Percentiles rank a stretch among this genome's conserved stretches.
These are phyloP conservation scores for Allantophomopsis cytisporea DNA, from an alignment of 2,329 filamentous ascomycete species.

Conservation along the genomic window DNA sequence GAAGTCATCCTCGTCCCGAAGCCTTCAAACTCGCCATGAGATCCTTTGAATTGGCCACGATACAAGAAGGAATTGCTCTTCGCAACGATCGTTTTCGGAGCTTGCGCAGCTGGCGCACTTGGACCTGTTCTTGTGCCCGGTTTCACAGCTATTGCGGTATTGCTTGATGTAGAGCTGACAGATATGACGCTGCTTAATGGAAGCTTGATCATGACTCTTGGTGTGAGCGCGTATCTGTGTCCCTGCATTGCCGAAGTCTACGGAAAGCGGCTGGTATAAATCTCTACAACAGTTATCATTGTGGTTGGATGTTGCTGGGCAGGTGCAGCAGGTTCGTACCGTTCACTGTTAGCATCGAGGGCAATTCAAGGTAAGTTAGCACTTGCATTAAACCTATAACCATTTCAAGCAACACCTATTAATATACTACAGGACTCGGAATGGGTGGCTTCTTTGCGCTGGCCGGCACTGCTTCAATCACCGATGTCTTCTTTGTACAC, in stretches of 20 bases:
- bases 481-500: too few relatives aligned
- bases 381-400: background rate
- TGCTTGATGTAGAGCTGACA: constrained; percentile 3
- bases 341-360: constrained; percentile 1
- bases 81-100: constrained; percentile 1
- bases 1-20: too few relatives aligned
- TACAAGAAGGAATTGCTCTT: constrained; percentile 1
- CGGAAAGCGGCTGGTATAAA: too few relatives aligned
- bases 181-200: constrained; percentile 5
- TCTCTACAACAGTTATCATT: too few relatives aligned
- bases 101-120: constrained; percentile 1
- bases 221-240: too few relatives aligned
- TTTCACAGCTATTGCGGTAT: constrained; percentile 3
- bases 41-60: too few relatives aligned
- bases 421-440: constrained; percentile 1
- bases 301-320: too few relatives aligned
- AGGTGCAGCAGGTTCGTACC: too few relatives aligned
- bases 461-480: constrained; percentile 5
- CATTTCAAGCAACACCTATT: background rate
- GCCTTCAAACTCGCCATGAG: too few relatives aligned
- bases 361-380: constrained; percentile 3
- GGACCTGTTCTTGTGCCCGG: constrained; percentile 4
- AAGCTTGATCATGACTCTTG: constrained; percentile 4
- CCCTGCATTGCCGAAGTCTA: too few relatives aligned
- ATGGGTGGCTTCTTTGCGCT: constrained; percentile 6